A percentile compares a stretch with the other conserved stretches of the same genome.
Conservation (phyloP, 257 asterid genomes). For the Solanum clarkiae region DNA sequence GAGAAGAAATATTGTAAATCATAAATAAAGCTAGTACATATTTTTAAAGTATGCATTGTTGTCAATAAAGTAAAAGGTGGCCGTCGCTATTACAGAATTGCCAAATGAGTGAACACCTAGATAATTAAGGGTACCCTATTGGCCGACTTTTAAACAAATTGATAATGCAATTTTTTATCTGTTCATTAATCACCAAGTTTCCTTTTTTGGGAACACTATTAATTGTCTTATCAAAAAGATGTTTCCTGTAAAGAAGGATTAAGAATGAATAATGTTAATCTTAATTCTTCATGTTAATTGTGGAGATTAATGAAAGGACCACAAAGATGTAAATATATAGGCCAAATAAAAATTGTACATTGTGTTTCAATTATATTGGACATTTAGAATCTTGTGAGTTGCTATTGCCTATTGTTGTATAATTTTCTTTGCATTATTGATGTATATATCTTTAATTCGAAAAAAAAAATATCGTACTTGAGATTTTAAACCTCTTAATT, state of each 20-base stretch:
- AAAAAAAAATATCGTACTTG: not conserved
- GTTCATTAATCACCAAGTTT: not conserved
- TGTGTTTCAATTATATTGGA: not conserved
- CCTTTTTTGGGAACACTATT: not conserved
- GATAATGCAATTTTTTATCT: not conserved
- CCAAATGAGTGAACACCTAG: not conserved
- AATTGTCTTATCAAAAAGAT: not conserved
- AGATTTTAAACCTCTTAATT: not conserved
- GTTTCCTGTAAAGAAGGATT: not conserved
- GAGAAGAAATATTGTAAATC: not conserved
- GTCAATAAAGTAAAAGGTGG: constrained; percentile 1
- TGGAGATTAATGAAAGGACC: not conserved
- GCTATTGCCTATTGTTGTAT: not conserved
- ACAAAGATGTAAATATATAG: not conserved
- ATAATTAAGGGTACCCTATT: not conserved
- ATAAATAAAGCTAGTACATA: not conserved
- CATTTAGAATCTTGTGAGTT: not conserved
- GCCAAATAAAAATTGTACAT: not conserved
- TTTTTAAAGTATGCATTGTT: constrained; percentile 10
- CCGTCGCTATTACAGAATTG: not conserved
- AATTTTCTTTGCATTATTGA: not conserved
- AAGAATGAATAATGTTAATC: not conserved
- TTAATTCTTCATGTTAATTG: not conserved
- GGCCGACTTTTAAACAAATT: not conserved
- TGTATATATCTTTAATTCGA: not conserved